Evolutionary conservation across 163 green algal species (phyloP), one percentile per base, ranked within the genome.

Genomic region (Scenedesmus sp.): DNA sequence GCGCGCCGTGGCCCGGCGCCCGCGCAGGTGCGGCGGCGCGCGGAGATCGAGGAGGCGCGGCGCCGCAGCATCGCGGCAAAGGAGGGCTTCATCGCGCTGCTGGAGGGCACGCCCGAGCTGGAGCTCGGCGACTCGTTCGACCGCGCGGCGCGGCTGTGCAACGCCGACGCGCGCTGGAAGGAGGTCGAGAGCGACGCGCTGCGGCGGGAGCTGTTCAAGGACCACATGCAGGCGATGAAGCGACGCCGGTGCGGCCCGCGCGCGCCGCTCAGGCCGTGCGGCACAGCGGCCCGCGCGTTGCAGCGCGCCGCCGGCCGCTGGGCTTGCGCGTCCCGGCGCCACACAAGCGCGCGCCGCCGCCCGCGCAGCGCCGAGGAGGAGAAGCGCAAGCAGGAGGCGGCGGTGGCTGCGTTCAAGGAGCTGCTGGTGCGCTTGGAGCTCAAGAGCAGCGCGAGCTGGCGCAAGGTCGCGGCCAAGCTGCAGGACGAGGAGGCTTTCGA

Each of bases 111-210:
- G 5, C 20, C 50, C 24, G 74, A 75, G 74, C 63, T 81, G 44
- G 28, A 65, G 45, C 47, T 42, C 0, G 73, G 62, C 11, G 62
- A 72, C 73, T 60, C 22, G 24, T 81, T 60, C 58, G 48, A 64
- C 34, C n/a, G 47, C 9, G 73, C 73, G 22, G 18, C 45, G 3
- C 62, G 91, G 33, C 74, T 95, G 70, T 89, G 96, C 70, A 92
- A 94, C 72, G 85, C 92, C 22, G 92, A 97, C 36, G 34, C 85
- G 0, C 77, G 90, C 65, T 96, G 92, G 91, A 87, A 92, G 86
- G 78, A 70, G 54, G 28, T 66, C 28, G 71, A 77, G 44, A 29
- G 26, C 42, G 77, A 65, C 36, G 36, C 71, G 15, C 45, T 71
- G 31, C 58, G 71, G 6, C 71, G 71, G 10, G 71, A 80, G 58